These are phyloP conservation scores for Ophiocordyceps camponoti-rufipedis DNA, from an alignment of 2,329 filamentous ascomycete species.

Conservation along the genomic window DNA sequence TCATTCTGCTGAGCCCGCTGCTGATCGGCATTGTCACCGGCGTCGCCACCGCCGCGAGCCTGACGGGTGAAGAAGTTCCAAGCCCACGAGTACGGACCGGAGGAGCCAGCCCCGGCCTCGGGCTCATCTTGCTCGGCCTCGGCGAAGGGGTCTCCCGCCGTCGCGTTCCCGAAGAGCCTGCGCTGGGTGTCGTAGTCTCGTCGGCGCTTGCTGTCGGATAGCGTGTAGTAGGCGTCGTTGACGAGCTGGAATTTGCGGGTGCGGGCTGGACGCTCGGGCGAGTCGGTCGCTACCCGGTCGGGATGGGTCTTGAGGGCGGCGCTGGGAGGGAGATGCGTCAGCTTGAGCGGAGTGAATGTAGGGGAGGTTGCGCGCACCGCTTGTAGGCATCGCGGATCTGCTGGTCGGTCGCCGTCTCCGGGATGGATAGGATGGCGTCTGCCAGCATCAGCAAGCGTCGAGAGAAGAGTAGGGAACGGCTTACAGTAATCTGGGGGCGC, in stretches of 20 bases:
- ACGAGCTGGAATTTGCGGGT: constrained; percentile 84
- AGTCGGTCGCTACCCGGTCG: constrained; percentile 70
- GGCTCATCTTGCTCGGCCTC: constrained; percentile 19
- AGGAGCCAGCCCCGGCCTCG: constrained; percentile 21
- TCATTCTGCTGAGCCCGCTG: constrained; percentile 48
- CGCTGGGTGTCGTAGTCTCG: constrained; percentile 66
- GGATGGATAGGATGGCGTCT: constrained; percentile 61
- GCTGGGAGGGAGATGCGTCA: constrained; percentile 19
- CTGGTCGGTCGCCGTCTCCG: constrained; percentile 55
- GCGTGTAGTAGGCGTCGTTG: constrained; percentile 84
- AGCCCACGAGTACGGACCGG: constrained; percentile 56
- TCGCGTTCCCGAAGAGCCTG: constrained; percentile 9
- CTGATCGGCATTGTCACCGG: constrained; percentile 4
- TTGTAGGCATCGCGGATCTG: constrained; percentile 94
- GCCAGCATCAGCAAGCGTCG: constrained; percentile 1
- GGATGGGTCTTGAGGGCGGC: constrained; percentile 85
- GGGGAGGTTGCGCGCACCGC: constrained; percentile 28
- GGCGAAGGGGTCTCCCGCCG: constrained; percentile 22
- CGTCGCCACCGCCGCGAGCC: constrained; percentile 9
- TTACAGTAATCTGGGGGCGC: not conserved
- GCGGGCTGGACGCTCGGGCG: constrained; percentile 62
- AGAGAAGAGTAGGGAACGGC: not conserved
- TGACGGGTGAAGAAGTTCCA: constrained; percentile 38
- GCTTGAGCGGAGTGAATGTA: not conserved
- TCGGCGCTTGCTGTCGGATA: constrained; percentile 61